Base-by-base conservation (phyloP, 345 rosid species). In the Laguncularia racemosa region DNA sequence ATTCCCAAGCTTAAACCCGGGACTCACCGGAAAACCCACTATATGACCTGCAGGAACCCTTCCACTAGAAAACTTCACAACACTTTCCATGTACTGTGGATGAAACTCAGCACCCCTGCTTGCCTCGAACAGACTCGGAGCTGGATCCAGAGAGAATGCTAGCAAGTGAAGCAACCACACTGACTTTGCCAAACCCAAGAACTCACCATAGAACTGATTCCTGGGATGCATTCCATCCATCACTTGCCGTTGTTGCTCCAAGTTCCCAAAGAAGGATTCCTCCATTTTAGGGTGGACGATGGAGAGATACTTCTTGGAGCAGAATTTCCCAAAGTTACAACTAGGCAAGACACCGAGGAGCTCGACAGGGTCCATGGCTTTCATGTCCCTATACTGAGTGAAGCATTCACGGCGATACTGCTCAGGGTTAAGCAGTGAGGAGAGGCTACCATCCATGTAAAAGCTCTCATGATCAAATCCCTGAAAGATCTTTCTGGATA, bases 201-300 rank as follows among this genome's bases (percentile, higher is more conserved):
- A 93, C 72, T 85, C 88, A 16, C 76, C 76, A 56, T 89, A 93
- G 66, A 89, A 93, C 76, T 83, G 86, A 63, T 79, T 85, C 75
- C 88, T 78, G 1, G 97, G 96, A 56, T 93, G 97, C 50, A 62
- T 79, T n/a, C 96, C 85, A 2, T 79, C 85, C 66, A 71, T 20
- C 4, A 86, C 91, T 69, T 73, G 74, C 62, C 63, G 80, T 54
- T 69, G 80, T 65, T 87, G 99, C 66, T 85, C 91, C 67, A 81
- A 57, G 63, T 85, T 79, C 1, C 99, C 97, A 16, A 93, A 89
- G 81, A 93, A 78, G 4, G 99, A 89, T 61, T 82, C 91, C 58
- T 93, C 99, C 99, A 89, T 89, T 59, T 87, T 93, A 43, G 92
- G 86, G 74, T 87, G 97, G 57, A 93, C 77, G 47, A 93, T 89